These are phyloP conservation scores for Echinosophora koreensis DNA, from an alignment of 306 rosid species.

Conservation along the genomic window DNA sequence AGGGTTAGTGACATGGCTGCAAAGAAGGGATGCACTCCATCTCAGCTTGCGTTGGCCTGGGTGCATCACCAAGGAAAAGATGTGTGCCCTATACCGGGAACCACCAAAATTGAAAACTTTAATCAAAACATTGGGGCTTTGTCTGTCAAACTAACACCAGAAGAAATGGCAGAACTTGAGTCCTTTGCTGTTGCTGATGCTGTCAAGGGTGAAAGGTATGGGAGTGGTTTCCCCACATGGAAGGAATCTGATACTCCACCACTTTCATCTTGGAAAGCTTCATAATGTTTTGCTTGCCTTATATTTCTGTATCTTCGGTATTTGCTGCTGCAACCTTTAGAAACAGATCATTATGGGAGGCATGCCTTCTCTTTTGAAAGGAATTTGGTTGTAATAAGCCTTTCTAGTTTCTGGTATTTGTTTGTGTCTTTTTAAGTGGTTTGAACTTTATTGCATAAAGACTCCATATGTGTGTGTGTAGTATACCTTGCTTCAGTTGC, in stretches of 20 bases:
- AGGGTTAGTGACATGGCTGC: slow-evolving; percentile 55
- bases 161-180: slow-evolving; percentile 67
- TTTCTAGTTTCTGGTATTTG: background rate
- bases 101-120: slow-evolving; percentile 63
- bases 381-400: background rate
- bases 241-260: slow-evolving; percentile 63
- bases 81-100: slow-evolving; percentile 69
- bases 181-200: slow-evolving; percentile 56
- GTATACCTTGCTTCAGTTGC: background rate
- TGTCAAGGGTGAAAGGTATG: slow-evolving; percentile 60
- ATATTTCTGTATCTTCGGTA: background rate
- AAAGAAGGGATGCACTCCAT: slow-evolving; percentile 58
- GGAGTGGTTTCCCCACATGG: slow-evolving; percentile 34
- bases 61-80: slow-evolving; percentile 63
- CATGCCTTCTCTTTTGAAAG: background rate
- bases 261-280: slow-evolving; percentile 59
- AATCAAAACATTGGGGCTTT: slow-evolving; percentile 61
- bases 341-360: background rate
- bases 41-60: slow-evolving; percentile 66
- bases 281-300: background rate
- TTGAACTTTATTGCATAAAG: background rate
- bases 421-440: background rate
- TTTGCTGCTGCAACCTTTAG: background rate
- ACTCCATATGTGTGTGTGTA: background rate
- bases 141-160: slow-evolving; percentile 56